Evolutionary conservation across 73 alveolate genomes (phyloP).

Genomic region (Effrenium voratum): DNA sequence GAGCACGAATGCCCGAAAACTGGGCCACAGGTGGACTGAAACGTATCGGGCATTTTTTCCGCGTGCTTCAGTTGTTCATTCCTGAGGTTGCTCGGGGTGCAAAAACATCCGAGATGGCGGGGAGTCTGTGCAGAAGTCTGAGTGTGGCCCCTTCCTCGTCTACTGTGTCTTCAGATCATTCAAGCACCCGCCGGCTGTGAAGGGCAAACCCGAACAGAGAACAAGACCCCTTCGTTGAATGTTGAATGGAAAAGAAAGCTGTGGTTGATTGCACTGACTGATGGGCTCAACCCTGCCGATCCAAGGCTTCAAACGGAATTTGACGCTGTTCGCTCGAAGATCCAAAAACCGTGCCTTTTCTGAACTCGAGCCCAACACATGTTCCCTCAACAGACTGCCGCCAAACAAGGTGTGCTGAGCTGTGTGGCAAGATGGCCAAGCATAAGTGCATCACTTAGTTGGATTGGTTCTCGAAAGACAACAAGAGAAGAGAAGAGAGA

Average conservation of each 20-base stretch:
- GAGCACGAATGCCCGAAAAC: not conserved
- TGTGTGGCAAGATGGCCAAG: not conserved
- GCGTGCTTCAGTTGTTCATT: not conserved
- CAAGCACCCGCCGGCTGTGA: not conserved
- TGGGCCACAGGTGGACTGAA: not conserved
- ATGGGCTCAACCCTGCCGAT: not conserved
- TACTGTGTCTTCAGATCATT: not conserved
- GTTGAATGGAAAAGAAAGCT: not conserved
- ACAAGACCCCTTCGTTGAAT: not conserved
- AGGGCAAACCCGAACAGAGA: not conserved
- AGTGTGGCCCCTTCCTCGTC: conserved; percentile 3
- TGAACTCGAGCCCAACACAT: not conserved
- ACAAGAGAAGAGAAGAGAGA: not conserved
- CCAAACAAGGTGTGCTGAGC: not conserved
- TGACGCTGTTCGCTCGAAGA: not conserved
- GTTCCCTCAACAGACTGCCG: not conserved
- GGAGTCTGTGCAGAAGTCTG: not conserved
- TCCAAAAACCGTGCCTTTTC: not conserved
- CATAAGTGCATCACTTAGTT: not conserved
- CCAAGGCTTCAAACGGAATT: not conserved
- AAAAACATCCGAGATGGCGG: conserved; percentile 22
- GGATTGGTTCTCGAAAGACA: not conserved
- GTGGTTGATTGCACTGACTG: not conserved
- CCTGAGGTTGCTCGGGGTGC: conserved; percentile 7
- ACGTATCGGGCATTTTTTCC: not conserved